A percentile compares a stretch with the other conserved stretches of the same genome.
phyloP scores from a whole-genome alignment of 176 grass and related monocot species.

The Oryza meyeriana region DNA sequence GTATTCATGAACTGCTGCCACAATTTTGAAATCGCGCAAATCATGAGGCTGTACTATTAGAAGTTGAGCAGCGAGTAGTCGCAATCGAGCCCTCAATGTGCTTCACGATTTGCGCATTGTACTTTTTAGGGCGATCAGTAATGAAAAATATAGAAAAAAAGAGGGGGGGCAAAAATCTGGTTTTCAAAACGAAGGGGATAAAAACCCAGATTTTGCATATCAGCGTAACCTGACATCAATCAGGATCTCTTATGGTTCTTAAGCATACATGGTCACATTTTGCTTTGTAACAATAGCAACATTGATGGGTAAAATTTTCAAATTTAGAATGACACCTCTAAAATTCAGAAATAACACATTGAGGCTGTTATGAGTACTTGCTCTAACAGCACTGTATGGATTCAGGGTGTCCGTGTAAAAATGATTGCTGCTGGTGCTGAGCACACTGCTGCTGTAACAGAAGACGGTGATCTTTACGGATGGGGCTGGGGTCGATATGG shows the following conservation, averaged over 20 bases:
- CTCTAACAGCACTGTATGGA: background rate
- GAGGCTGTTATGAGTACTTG: background rate
- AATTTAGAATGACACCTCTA: background rate
- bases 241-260: background rate
- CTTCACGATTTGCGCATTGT: background rate
- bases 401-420: conserved; percentile 57
- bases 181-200: background rate
- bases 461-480: conserved; percentile 70
- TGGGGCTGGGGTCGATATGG: conserved; percentile 85
- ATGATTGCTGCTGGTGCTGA: conserved; percentile 80
- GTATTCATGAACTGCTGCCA: background rate
- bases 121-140: background rate
- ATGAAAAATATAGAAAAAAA: background rate
- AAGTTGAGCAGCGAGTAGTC: background rate
- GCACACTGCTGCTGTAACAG: conserved; percentile 64
- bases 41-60: background rate
- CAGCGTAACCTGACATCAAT: background rate
- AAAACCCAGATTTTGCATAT: background rate
- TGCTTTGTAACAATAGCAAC: background rate
- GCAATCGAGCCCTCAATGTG: background rate
- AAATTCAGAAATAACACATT: too few relatives aligned
- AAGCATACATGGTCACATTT: background rate
- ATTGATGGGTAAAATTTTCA: background rate
- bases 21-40: background rate
- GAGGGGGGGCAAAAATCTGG: too few relatives aligned